A percentile compares a stretch with the other conserved stretches of the same genome.
Evolutionary conservation across 1,284 basidiomycete species (phyloP).

Genomic region (Thecaphora frezii): DNA sequence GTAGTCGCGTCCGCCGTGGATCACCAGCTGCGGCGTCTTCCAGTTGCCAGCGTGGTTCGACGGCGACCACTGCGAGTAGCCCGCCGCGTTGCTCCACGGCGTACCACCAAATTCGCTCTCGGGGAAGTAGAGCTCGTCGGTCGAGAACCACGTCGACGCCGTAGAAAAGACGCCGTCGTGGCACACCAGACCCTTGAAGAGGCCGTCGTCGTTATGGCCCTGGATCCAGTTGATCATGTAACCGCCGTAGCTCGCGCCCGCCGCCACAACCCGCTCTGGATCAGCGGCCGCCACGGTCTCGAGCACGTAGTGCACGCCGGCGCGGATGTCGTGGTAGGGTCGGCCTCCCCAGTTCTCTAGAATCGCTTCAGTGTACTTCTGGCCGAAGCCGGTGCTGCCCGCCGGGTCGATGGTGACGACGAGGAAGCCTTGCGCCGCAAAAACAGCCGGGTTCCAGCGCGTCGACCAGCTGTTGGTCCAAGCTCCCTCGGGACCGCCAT

Average conservation of each 20-base stretch:
- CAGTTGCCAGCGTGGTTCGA: conserved; percentile 23
- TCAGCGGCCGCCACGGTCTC: conserved; percentile 15
- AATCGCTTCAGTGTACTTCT: conserved; percentile 41
- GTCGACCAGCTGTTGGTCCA: conserved; percentile 43
- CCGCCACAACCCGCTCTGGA: conserved; percentile 34
- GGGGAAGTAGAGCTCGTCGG: conserved; percentile 53
- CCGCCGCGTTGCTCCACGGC: conserved; percentile 17
- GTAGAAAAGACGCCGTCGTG: conserved; percentile 49
- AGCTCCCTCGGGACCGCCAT: conserved; percentile 51
- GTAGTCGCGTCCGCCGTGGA: conserved; percentile 47
- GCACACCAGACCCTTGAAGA: conserved; percentile 47
- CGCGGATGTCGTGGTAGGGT: conserved; percentile 29
- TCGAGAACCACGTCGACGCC: conserved; percentile 14
- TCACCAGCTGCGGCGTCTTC: conserved; percentile 46
- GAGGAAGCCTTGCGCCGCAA: conserved; percentile 42
- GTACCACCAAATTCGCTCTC: conserved; percentile 40
- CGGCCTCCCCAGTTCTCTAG: conserved; percentile 45
- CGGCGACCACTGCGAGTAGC: conserved; percentile 25
- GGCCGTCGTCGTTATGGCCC: conserved; percentile 46
- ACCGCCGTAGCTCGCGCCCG: conserved; percentile 38
- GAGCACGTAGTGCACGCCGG: conserved; percentile 31
- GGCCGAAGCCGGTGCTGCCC: conserved; percentile 45
- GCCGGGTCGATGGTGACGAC: conserved; percentile 43
- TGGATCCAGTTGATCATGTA: conserved; percentile 47
- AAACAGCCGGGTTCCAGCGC: conserved; percentile 46